Base-by-base conservation (phyloP, 2,329 filamentous ascomycete genomes). In the Calcarisporium arbuscula region DNA sequence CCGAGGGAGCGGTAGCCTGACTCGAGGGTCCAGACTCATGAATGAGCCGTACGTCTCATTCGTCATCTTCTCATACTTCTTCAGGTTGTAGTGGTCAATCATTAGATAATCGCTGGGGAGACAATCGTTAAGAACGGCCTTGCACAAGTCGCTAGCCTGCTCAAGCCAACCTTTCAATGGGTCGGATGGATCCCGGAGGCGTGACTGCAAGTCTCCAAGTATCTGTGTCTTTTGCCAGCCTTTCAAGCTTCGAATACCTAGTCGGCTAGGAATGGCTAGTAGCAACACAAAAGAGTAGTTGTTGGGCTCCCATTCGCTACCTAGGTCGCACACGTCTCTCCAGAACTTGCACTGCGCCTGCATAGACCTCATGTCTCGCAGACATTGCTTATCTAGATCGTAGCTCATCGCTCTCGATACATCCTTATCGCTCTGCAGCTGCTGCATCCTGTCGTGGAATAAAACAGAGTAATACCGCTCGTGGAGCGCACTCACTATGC, bases 281-380 rank as follows among this genome's bases (percentile, higher is more conserved):
- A 35, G 33, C 12, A 35, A 25, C 11, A 26, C 26, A 21, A n/a
- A n/a, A n/a, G n/a, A n/a, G n/a, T n/a, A n/a, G n/a, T 35, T 29
- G 19, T 35, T 35, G 10, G 17, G n/a, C 18, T 28, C 35, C 35
- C 22, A 37, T 7, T 28, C 29, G 18, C 15, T 17, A 11, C 22
- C 15, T 7, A 32, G 18, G 18, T 37, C 19, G 29, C 29, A 32
- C 8, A 37, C 8, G 29, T 37, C 29, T 16, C 16, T 30, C 35
- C 23, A 37, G 14, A 37, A 37, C 22, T 37, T 37, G 19, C 35
- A 37, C 20, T 22, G 23, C 16, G 29, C 14, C 35, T 37, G 28
- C 23, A 28, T 22, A 16, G 19, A 20, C 12, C 23, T 31, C 23
- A 32, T 32, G 20, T 27, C 22, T 16, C 16, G 19, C 19, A 32